These are phyloP conservation scores for Trichoderma semiorbis DNA, from an alignment of 2,329 filamentous ascomycete genomes.

Conservation along the genomic window DNA sequence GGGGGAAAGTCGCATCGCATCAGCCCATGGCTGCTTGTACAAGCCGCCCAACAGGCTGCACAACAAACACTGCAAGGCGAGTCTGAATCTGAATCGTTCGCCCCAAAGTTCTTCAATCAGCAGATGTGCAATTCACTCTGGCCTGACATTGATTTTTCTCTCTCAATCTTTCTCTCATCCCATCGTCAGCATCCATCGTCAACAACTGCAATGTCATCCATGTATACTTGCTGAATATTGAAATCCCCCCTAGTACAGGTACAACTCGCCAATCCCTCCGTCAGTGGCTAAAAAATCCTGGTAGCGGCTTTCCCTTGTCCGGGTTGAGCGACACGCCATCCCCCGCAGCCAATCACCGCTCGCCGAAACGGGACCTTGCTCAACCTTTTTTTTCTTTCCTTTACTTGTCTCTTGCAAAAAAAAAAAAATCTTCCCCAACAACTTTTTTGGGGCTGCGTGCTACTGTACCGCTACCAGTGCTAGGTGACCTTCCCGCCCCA, in stretches of 20 bases:
- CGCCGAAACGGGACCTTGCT: slow-evolving; percentile 18
- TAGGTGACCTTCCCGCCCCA: neutral
- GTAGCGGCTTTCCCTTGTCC: neutral
- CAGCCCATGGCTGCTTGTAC: neutral
- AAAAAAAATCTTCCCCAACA: slow-evolving; percentile 28
- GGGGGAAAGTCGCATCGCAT: slow-evolving; percentile 13
- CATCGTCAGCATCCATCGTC: neutral
- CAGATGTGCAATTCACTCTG: neutral
- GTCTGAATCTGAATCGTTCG: neutral
- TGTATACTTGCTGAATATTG: neutral
- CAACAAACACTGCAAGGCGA: neutral
- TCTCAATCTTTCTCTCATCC: neutral
- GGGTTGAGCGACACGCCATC: neutral
- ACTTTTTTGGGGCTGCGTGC: slow-evolving; percentile 24
- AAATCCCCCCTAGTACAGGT: neutral
- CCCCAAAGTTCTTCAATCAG: neutral
- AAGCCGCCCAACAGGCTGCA: neutral
- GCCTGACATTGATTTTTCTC: neutral
- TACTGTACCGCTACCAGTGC: neutral
- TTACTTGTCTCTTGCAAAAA: slow-evolving; percentile 8
- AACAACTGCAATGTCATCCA: neutral
- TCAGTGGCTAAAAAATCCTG: neutral
- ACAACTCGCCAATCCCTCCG: neutral
- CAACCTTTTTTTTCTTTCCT: slow-evolving; percentile 26
- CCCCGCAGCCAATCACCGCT: slow-evolving; percentile 12